Base-by-base conservation (phyloP, 352 stramenopile species). In the Globisporangium echinulatum region DNA sequence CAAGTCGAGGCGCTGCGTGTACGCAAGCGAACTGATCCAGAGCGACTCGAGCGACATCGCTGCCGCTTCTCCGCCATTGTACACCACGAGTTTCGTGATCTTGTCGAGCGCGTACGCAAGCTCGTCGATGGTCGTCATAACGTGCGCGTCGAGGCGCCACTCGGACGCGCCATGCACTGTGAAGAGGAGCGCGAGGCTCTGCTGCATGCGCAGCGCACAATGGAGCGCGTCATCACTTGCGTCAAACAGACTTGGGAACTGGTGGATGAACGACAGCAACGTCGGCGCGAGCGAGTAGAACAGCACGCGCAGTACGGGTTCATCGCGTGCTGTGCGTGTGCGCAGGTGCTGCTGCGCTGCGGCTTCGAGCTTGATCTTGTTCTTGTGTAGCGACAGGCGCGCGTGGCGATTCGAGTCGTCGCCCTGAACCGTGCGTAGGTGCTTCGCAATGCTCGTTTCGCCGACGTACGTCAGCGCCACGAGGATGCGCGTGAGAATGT, bases 101-200 rank as follows among this genome's bases (percentile, higher is more conserved):
- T 80, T 85, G 56, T 85, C 75, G 8, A 85, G 63, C 5, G 59
- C 56, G 44, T 80, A 85, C 47, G 81, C 60, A 15, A 82, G 64
- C 33, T 85, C 75, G 25, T 82, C 72, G 33, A 79, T 62, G n/a
- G 51, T 73, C 13, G 33, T 58, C 7, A 74, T 17, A 14, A 54
- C 51, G 25, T 70, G 60, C 14, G 74, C 60, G 1, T 63, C 36
- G 4, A 85, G 47, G 1, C 67, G 53, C 72, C 75, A 85, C 25
- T 77, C 69, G 13, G 57, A 79, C 36, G 64, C 57, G 36, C 62
- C 54, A 14, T 55, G 72, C 7, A 69, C 59, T 6, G 65, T 62
- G 43, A 85, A 65, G 37, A 85, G 54, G 48, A 85, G 57, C 3
- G 62, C 54, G 17, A 82, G 60, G 11, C 39, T 69, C 11, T 65